Conservation (phyloP, 2,329 filamentous ascomycete genomes). For the Diplodia sapinea region DNA sequence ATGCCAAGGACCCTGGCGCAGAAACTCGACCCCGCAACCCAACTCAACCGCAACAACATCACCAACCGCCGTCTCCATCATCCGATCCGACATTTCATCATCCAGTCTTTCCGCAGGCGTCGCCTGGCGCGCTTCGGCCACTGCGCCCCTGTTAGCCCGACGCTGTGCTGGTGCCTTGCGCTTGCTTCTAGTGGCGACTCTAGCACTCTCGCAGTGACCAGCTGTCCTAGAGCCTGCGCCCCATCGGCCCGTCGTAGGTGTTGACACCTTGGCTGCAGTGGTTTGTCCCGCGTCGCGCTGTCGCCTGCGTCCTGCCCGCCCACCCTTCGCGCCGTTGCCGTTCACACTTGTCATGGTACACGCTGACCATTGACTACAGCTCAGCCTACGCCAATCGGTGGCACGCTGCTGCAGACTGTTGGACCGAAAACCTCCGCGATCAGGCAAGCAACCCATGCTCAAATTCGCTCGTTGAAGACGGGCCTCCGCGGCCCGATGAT, state of each 20-base stretch:
- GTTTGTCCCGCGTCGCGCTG: background rate
- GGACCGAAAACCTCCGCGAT: background rate
- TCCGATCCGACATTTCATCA: background rate
- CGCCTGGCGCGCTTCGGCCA: background rate
- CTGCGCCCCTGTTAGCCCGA: background rate
- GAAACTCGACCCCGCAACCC: no score
- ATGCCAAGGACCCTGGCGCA: no score
- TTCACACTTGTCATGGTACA: background rate
- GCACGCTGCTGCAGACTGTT: background rate
- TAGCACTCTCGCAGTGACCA: background rate
- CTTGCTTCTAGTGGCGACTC: background rate
- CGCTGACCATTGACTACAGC: background rate
- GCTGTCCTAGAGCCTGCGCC: background rate
- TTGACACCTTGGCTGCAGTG: background rate
- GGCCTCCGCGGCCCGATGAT: background rate
- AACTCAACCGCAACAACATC: no score
- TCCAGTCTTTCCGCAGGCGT: background rate
- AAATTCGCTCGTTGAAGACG: background rate
- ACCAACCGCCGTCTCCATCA: no score
- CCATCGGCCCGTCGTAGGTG: background rate
- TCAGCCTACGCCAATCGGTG: background rate
- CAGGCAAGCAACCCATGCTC: background rate
- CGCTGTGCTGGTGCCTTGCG: slow-evolving; percentile 2
- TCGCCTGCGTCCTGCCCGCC: background rate
- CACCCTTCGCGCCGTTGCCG: background rate